Conservation (phyloP, 2,329 filamentous ascomycete genomes). For the Juglanconis juglandina region DNA sequence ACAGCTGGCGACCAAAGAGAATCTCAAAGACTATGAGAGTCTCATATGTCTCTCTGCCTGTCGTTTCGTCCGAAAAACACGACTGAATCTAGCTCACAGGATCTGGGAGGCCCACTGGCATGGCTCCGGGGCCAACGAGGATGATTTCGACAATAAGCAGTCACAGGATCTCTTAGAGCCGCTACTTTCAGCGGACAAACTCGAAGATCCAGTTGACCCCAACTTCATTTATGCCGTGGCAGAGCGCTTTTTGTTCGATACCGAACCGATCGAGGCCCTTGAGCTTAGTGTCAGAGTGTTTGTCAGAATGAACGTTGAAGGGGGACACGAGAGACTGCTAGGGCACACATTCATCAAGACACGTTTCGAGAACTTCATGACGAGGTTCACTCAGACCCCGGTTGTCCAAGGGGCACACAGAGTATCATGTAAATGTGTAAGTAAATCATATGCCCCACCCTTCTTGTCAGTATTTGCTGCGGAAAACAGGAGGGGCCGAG, state of each 20-base stretch:
- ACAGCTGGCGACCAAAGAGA: neutral
- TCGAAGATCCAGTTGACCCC: neutral
- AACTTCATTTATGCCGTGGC: neutral
- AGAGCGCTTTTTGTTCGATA: constrained; percentile 6
- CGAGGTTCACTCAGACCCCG: neutral
- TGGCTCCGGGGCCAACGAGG: neutral
- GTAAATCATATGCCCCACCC: neutral
- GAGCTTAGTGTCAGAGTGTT: neutral
- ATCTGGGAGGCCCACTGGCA: constrained; percentile 1
- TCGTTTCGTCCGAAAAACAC: neutral
- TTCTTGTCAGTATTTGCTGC: neutral
- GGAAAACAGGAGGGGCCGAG: neutral
- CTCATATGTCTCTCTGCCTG: neutral
- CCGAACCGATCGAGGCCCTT: neutral
- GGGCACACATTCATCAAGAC: neutral
- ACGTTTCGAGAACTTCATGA: neutral
- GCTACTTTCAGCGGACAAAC: neutral
- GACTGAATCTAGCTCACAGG: neutral
- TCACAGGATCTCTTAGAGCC: neutral
- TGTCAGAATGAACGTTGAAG: neutral
- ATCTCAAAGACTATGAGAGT: neutral
- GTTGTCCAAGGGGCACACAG: neutral
- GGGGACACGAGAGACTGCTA: neutral
- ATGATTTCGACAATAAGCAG: neutral
- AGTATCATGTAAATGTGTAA: constrained; percentile 11